Evolutionary conservation across 176 grass and related monocot species (phyloP).

Genomic region (Oryza glaberrima): DNA sequence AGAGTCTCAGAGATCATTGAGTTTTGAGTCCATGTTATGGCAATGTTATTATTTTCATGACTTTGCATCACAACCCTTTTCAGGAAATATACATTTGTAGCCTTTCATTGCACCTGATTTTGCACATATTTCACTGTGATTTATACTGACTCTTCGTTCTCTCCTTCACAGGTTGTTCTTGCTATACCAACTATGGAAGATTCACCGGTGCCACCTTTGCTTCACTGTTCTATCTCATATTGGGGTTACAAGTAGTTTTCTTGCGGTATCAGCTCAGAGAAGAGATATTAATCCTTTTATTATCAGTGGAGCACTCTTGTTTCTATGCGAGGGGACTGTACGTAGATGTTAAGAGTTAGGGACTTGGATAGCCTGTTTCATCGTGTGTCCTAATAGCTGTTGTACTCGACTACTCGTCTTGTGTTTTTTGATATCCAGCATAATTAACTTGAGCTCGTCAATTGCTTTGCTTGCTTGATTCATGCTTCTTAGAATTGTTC

Average conservation of each 20-base stretch:
- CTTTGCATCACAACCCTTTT: not conserved
- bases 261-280: not conserved
- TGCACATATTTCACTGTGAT: not conserved
- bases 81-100: not conserved
- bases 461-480: conserved; percentile 20
- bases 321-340: conserved; percentile 31
- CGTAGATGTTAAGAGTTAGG: conserved; percentile 31
- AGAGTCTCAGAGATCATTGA: not conserved
- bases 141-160: not conserved
- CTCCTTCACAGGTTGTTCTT: conserved; percentile 32
- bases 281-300: conserved; percentile 32
- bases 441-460: conserved; percentile 24
- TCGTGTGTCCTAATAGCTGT: conserved; percentile 5
- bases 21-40: not conserved
- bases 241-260: conserved; percentile 12
- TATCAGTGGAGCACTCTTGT: conserved; percentile 30
- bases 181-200: conserved; percentile 23
- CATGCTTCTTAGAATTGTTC: not conserved
- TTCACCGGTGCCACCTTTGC: not conserved
- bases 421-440: not conserved
- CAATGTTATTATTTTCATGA: not conserved
- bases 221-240: not conserved
- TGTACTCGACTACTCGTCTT: not conserved
- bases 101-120: not conserved
- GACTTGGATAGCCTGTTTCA: conserved; percentile 33